Evolutionary conservation across 179 eudicot species (phyloP), one percentile per base, ranked within the genome.

Genomic region (Beta macrorhiza): DNA sequence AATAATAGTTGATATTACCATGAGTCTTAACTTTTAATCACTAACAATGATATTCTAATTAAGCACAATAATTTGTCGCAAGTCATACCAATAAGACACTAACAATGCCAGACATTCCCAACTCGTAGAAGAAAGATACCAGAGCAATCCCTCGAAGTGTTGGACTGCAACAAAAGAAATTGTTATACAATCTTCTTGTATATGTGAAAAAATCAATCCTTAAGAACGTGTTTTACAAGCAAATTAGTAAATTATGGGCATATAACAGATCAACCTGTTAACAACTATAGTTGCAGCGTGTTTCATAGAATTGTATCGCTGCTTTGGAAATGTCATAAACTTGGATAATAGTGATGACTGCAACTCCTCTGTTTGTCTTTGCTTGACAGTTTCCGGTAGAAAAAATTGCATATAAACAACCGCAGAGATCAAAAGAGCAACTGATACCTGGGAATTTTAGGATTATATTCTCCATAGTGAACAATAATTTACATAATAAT

Each of bases 71-170:
- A 68, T 37, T 16, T 15, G 16, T 52, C 12, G 11, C 15, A 44
- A 52, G 19, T 37, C 91, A 16, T 91, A 92, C 98, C 91, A 93
- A 78, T 77, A 93, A 84, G 78, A 92, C 93, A 77, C 85, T 84
- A 88, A 87, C 89, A 88, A 91, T 93, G 75, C 97, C 97, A 44
- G 97, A 92, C 98, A 92, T 91, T 47, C 97, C 98, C 90, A 93
- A 78, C 77, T 92, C 97, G 78, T 92, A 93, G 86, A 92, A 93
- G 91, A 93, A 93, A 13, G 77, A 74, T 32, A 55, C 77, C 22
- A 74, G 64, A 55, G 64, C 29, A 16, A 74, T 74, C 49, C 64
- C 77, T 78, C 92, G 88, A 29, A 74, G 63, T 29, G 63, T 74
- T 74, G 64, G 83, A 90, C 91, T 65, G 91, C 82, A 73, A 91